Conservation (phyloP, 441 rosid species). For the Gossypium gossypioides region DNA sequence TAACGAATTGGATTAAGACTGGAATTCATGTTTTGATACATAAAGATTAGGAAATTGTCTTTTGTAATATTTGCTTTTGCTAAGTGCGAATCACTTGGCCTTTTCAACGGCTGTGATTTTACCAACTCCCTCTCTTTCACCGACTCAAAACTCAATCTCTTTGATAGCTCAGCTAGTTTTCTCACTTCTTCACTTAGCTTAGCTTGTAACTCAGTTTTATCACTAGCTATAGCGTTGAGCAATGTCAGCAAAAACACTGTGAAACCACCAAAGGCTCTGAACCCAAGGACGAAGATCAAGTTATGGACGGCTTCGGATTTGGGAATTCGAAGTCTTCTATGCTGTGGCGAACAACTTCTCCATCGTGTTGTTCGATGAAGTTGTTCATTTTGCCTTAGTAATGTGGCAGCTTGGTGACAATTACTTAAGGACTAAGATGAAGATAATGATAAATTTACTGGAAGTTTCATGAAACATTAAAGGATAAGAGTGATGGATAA, state of each 20-base stretch:
- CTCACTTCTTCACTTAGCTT: constrained; percentile 48
- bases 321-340: constrained; percentile 44
- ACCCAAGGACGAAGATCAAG: constrained; percentile 53
- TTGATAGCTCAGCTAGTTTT: constrained; percentile 24
- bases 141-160: constrained; percentile 37
- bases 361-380: constrained; percentile 43
- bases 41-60: no score
- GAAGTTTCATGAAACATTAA: no score
- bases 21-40: no score
- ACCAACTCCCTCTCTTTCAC: constrained; percentile 55
- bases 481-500: no score
- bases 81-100: not conserved
- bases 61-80: no score
- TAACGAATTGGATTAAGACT: no score
- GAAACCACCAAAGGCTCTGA: constrained; percentile 76
- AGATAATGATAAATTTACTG: no score
- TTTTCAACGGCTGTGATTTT: not conserved
- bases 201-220: constrained; percentile 49
- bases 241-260: constrained; percentile 44
- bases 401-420: no score
- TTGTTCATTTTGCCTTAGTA: not conserved
- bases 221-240: constrained; percentile 26
- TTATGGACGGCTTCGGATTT: constrained; percentile 51
- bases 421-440: no score
- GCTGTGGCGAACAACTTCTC: constrained; percentile 36